Evolutionary conservation across 2,329 filamentous ascomycete genomes (phyloP).

Genomic region (Paracoccidioides lutzii): DNA sequence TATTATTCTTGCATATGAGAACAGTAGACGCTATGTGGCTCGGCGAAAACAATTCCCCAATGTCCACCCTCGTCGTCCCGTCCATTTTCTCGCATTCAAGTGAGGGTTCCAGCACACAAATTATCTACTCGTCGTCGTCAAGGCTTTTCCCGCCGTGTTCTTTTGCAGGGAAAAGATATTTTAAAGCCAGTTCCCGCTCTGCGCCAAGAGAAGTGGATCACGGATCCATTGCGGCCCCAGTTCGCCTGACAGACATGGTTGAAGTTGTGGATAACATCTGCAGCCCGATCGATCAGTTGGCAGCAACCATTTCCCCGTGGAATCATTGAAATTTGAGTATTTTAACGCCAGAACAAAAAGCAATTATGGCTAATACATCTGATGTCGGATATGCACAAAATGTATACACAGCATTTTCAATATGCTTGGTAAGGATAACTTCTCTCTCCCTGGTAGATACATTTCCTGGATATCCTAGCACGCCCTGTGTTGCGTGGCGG

Average conservation of each 20-base stretch:
- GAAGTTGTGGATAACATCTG: slow-evolving; percentile 25
- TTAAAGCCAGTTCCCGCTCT: neutral
- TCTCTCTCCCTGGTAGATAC: neutral
- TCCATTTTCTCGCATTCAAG: slow-evolving; percentile 14
- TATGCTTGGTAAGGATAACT: neutral
- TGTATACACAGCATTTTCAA: neutral
- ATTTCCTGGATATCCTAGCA: neutral
- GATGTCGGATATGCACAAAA: neutral
- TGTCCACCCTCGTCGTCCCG: slow-evolving; percentile 12
- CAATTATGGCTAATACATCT: neutral
- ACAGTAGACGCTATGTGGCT: slow-evolving; percentile 20
- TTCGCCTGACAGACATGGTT: slow-evolving; percentile 21
- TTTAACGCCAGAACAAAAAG: neutral
- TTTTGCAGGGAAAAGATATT: neutral
- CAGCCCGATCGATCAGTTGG: slow-evolving; percentile 23
- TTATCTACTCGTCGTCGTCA: slow-evolving; percentile 4
- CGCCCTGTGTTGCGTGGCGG: slow-evolving; percentile 2
- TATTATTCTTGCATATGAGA: slow-evolving; percentile 44
- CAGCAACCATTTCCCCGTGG: slow-evolving; percentile 15
- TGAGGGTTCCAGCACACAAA: slow-evolving; percentile 16
- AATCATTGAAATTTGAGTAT: neutral
- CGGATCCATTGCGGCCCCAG: slow-evolving; percentile 13
- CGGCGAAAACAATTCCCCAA: slow-evolving; percentile 13
- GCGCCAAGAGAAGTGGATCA: neutral
- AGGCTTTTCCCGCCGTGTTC: slow-evolving; percentile 13